These are phyloP conservation scores for Fomitopsis serialis DNA, from an alignment of 768 basidiomycete genomes.

Conservation along the genomic window DNA sequence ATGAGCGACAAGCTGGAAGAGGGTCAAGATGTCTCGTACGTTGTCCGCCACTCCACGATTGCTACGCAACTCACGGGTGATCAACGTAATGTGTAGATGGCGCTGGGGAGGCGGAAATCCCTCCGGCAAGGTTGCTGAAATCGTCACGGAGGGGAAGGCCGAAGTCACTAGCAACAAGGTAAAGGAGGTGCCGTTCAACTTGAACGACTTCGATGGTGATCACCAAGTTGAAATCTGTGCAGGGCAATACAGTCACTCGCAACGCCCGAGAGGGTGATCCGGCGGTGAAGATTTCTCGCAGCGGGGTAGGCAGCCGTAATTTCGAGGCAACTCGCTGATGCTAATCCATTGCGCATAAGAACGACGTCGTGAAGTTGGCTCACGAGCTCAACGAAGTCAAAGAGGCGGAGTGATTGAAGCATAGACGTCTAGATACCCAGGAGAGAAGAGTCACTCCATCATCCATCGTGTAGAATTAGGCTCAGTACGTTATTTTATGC, in stretches of 20 bases:
- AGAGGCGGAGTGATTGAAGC: conserved; percentile 17
- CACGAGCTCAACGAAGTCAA: conserved; percentile 43
- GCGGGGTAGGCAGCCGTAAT: conserved; percentile 31
- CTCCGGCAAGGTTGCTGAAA: conserved; percentile 32
- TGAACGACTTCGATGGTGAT: background rate
- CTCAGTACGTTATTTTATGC: no score
- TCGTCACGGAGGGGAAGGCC: conserved; percentile 38
- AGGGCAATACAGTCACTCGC: conserved; percentile 39
- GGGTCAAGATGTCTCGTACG: conserved; percentile 32
- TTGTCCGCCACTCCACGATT: background rate
- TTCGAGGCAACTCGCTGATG: background rate
- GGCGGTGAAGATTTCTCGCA: conserved; percentile 40
- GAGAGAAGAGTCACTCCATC: no score
- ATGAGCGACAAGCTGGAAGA: conserved; percentile 24
- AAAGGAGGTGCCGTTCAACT: background rate
- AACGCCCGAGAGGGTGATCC: conserved; percentile 43
- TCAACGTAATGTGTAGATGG: conserved; percentile 24
- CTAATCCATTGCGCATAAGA: conserved; percentile 22
- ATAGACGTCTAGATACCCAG: background rate
- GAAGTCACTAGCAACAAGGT: conserved; percentile 43
- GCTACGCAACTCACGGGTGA: no score
- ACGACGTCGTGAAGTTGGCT: conserved; percentile 46
- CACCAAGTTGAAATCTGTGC: background rate
- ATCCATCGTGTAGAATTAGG: no score
- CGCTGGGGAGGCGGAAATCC: conserved; percentile 29